Base-by-base conservation (phyloP, 495 filamentous ascomycete species). In the Clohesyomyces aquaticus region DNA sequence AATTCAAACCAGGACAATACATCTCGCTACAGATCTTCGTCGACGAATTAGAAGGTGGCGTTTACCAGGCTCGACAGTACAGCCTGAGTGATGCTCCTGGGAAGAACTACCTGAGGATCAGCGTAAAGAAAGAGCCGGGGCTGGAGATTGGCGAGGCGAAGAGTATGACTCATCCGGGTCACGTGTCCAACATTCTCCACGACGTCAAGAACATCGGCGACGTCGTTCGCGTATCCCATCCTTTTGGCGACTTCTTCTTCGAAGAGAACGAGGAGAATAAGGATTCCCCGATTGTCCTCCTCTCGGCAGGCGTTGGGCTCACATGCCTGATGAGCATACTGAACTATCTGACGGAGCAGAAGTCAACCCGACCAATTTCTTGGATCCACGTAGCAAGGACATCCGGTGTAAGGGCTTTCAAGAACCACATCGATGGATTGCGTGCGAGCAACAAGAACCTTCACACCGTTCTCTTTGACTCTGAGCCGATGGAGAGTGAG, bases 1-100 rank as follows among this genome's bases (percentile, higher is more conserved):
- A n/a, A n/a, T 91, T 80, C 78, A 73, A 79, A 42, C 87, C 88
- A 0, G 88, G 88, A 54, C 88, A 91, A 71, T 91, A 88, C 72
- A 80, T 89, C 67, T 85, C 83, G 27, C 72, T 91, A 45, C 81
- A 81, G 56, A 69, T 85, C 10, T 74, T 78, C 61, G 80, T 87
- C 0, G 84, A 84, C 0, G 76, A 82, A 23, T 77, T 89, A 32
- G 35, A 59, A 1, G 50, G 48, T n/a, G 77, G 81, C 16, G 76
- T 85, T 69, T 68, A 75, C 41, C 88, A 91, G 73, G 78, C 81
- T n/a, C 77, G 88, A 47, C 88, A 91, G 77, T 91, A 91, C 76
- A 87, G 84, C 18, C 83, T 91, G 51, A 85, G 81, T 72, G 87
- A 89, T 50, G 76, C 78, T 46, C 87, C 84, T 4, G 71, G 73